Percentiles rank a stretch among this genome's conserved stretches.
phyloP scores from a whole-genome alignment of 768 basidiomycete species.

The Lentinula raphanica region DNA sequence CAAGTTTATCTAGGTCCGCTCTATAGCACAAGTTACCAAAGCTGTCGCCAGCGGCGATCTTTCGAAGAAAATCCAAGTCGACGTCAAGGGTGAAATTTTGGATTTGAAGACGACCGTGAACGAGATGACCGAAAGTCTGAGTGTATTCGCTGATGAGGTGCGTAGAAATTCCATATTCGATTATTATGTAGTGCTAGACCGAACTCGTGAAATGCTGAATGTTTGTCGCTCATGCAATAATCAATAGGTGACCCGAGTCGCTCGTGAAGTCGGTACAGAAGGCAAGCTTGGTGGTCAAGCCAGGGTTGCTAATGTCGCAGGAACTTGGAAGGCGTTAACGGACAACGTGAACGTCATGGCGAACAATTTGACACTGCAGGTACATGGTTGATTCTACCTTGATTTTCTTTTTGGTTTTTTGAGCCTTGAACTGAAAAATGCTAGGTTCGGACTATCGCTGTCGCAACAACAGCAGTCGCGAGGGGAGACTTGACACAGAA shows the following conservation, averaged over 20 bases:
- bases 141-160: constrained; percentile 79
- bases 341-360: constrained; percentile 98
- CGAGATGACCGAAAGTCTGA: constrained; percentile 86
- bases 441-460: constrained; percentile 12
- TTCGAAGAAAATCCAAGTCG: constrained; percentile 82
- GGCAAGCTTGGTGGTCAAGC: constrained; percentile 94
- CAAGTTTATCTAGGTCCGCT: constrained; percentile 21
- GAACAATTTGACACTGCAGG: constrained; percentile 88
- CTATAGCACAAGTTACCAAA: constrained; percentile 85
- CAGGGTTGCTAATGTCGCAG: constrained; percentile 87
- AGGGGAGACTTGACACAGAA: constrained; percentile 91
- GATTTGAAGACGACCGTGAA: constrained; percentile 92
- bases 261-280: constrained; percentile 95
- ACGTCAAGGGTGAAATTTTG: constrained; percentile 88
- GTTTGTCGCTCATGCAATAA: too few relatives aligned
- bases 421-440: background rate
- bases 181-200: too few relatives aligned
- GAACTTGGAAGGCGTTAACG: constrained; percentile 96
- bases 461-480: constrained; percentile 76
- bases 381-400: constrained; percentile 46
- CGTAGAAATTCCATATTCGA: constrained; percentile 17
- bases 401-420: background rate
- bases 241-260: constrained; percentile 67
- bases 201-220: too few relatives aligned
- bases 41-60: constrained; percentile 92